phyloP scores from a whole-genome alignment of 768 basidiomycete genomes.

The Peribolospora baueri region DNA sequence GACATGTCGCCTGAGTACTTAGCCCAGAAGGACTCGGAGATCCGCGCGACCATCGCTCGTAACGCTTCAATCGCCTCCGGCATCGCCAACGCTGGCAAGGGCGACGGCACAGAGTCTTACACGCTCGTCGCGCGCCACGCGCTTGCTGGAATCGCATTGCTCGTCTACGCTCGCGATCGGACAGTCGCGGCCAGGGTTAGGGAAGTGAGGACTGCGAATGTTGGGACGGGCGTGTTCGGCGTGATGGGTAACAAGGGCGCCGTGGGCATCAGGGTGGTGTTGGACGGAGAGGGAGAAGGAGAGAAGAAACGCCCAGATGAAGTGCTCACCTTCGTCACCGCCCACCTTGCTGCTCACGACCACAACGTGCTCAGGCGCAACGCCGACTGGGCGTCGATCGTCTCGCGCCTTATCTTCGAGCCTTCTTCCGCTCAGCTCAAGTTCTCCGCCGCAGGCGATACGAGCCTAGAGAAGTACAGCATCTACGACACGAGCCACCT shows the following conservation, averaged over 20 bases:
- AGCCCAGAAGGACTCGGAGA: background rate
- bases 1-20: too few species aligned
- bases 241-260: slow-evolving; percentile 92
- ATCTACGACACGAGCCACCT: slow-evolving; percentile 71
- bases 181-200: slow-evolving; percentile 28
- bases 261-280: slow-evolving; percentile 60
- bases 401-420: slow-evolving; percentile 52
- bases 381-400: slow-evolving; percentile 57
- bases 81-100: slow-evolving; percentile 1
- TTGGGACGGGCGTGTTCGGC: slow-evolving; percentile 38
- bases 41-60: background rate
- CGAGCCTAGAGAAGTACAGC: background rate
- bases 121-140: slow-evolving; percentile 52
- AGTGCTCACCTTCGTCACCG: slow-evolving; percentile 52
- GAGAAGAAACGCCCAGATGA: slow-evolving; percentile 50
- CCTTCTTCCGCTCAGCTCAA: slow-evolving; percentile 22
- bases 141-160: slow-evolving; percentile 64
- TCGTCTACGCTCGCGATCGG: slow-evolving; percentile 63
- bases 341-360: slow-evolving; percentile 69
- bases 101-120: slow-evolving; percentile 40
- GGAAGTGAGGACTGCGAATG: slow-evolving; percentile 51
- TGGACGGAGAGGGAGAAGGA: slow-evolving; percentile 28
- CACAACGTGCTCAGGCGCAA: slow-evolving; percentile 39
- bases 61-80: background rate
- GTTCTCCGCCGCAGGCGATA: slow-evolving; percentile 25